phyloP scores from a whole-genome alignment of 23 red algal genomes.

The Pyropia haitanensis region DNA sequence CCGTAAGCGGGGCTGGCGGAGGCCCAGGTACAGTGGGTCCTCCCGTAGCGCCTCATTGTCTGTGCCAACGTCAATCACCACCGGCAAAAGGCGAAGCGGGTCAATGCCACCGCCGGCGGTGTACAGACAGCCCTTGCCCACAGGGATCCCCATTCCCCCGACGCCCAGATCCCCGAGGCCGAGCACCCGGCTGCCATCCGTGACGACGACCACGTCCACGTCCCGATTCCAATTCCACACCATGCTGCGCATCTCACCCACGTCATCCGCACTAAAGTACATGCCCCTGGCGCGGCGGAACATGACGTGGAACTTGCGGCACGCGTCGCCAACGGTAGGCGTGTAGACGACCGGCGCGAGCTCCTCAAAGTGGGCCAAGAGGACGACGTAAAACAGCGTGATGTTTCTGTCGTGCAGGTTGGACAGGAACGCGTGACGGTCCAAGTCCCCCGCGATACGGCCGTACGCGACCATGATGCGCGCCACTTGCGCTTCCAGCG shows the following conservation, averaged over 20 bases:
- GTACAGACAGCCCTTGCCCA: slow-evolving; percentile 92
- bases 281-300: slow-evolving; percentile 88
- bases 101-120: slow-evolving; percentile 73
- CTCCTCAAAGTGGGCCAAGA: slow-evolving; percentile 71
- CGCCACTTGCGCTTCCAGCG: slow-evolving; percentile 64
- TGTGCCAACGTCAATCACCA: slow-evolving; percentile 93
- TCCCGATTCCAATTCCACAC: slow-evolving; percentile 90
- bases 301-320: slow-evolving; percentile 73
- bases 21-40: slow-evolving; percentile 84
- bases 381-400: slow-evolving; percentile 76
- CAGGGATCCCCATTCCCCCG: slow-evolving; percentile 74
- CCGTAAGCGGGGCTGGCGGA: slow-evolving; percentile 41
- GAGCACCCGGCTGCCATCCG: slow-evolving; percentile 85
- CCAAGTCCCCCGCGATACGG: slow-evolving; percentile 36
- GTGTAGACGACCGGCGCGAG: slow-evolving; percentile 96
- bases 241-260: slow-evolving; percentile 63
- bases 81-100: slow-evolving; percentile 61
- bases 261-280: slow-evolving; percentile 78
- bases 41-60: slow-evolving; percentile 72
- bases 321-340: slow-evolving; percentile 86
- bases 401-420: slow-evolving; percentile 82
- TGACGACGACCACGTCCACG: slow-evolving; percentile 92
- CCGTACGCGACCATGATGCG: slow-evolving; percentile 53
- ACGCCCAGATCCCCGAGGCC: slow-evolving; percentile 65
- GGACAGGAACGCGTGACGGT: slow-evolving; percentile 72